A percentile compares a stretch with the other conserved stretches of the same genome.
These are phyloP conservation scores for Rhizoctonia solani DNA, from an alignment of 1,284 basidiomycete genomes.

Conservation along the genomic window DNA sequence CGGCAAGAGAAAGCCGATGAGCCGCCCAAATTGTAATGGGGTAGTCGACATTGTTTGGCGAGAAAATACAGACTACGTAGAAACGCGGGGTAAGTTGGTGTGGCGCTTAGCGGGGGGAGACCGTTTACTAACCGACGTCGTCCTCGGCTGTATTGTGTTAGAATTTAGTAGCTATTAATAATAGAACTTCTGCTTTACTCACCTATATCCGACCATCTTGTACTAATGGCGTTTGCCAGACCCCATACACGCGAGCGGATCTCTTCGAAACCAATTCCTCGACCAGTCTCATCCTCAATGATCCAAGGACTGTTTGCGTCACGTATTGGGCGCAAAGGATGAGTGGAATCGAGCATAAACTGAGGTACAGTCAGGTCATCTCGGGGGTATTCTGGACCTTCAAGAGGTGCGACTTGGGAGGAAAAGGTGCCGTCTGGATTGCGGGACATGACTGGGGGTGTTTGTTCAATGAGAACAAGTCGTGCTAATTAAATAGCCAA, in stretches of 20 bases:
- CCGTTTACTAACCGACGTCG: conserved; percentile 60
- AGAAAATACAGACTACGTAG: conserved; percentile 17
- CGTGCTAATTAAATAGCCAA: too few species aligned
- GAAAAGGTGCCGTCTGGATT: conserved; percentile 30
- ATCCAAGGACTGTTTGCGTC: conserved; percentile 55
- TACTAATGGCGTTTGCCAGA: conserved; percentile 63
- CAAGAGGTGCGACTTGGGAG: conserved; percentile 4
- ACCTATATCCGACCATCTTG: conserved; percentile 55
- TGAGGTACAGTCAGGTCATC: conserved; percentile 73
- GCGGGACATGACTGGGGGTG: conserved; percentile 8
- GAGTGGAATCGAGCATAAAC: conserved; percentile 65
- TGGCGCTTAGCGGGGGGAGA: too few species aligned
- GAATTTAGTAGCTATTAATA: not conserved
- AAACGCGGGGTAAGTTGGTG: conserved; percentile 36
- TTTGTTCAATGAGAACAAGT: too few species aligned
- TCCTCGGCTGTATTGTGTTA: conserved; percentile 45
- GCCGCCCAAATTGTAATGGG: conserved; percentile 72
- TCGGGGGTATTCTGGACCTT: conserved; percentile 54
- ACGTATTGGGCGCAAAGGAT: conserved; percentile 55
- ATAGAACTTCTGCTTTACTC: conserved; percentile 34
- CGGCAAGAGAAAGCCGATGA: conserved; percentile 54
- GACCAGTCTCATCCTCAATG: conserved; percentile 65
- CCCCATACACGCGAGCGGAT: conserved; percentile 57
- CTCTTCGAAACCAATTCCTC: conserved; percentile 46
- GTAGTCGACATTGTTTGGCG: conserved; percentile 58